These are phyloP conservation scores for Pouteria glomerata DNA, from an alignment of 148 eudicot species.

Conservation along the genomic window DNA sequence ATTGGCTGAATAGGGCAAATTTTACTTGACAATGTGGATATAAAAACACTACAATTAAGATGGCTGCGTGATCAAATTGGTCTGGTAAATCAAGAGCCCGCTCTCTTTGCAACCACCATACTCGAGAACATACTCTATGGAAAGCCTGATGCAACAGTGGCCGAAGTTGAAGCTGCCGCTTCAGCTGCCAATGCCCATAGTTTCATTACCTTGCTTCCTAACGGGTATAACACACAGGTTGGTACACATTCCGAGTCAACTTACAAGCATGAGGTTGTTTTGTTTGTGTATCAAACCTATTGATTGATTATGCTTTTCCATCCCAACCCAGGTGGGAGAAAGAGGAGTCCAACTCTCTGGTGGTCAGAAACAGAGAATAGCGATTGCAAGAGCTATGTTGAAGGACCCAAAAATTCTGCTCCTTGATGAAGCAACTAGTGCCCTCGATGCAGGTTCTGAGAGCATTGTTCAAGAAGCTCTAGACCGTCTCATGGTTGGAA, in stretches of 20 bases:
- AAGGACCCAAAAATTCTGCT: constrained; percentile 95
- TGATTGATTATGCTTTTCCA: neutral
- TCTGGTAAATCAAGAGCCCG: constrained; percentile 98
- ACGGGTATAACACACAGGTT: constrained; percentile 98
- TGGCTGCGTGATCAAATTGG: constrained; percentile 97
- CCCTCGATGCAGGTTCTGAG: constrained; percentile 93
- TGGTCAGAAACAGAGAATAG: constrained; percentile 96
- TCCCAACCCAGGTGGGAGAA: constrained; percentile 67
- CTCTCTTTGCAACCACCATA: constrained; percentile 94
- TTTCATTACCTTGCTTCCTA: constrained; percentile 87
- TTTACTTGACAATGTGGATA: constrained; percentile 80
- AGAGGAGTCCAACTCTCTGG: constrained; percentile 98
- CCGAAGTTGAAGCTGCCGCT: constrained; percentile 92
- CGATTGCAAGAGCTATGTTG: constrained; percentile 96
- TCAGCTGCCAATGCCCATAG: constrained; percentile 96
- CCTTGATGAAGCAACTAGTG: constrained; percentile 97
- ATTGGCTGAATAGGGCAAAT: constrained; percentile 54
- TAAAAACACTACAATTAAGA: constrained; percentile 68
- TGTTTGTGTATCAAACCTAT: neutral
- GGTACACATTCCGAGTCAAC: too few species aligned
- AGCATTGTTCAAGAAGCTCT: constrained; percentile 98
- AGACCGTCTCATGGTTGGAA: constrained; percentile 93
- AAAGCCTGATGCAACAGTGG: constrained; percentile 85
- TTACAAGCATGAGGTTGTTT: too few species aligned
- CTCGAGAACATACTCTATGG: constrained; percentile 93